Conservation (phyloP, 2,329 filamentous ascomycete genomes). For the Orbilia ellipsospora region DNA sequence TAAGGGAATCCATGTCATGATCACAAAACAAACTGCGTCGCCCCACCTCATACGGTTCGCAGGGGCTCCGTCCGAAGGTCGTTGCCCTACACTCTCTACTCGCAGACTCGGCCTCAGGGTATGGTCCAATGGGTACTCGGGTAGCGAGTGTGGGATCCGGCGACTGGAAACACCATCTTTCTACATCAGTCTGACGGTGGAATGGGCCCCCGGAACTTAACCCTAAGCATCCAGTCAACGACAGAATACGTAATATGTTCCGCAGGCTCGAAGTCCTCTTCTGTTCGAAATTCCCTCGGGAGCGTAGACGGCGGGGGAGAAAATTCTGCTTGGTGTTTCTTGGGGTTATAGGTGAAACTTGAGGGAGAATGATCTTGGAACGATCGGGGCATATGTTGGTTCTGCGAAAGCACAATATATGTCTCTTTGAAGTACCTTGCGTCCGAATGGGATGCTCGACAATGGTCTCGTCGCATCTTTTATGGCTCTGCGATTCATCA, state of each 20-base stretch:
- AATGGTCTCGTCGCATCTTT: conserved; percentile 41
- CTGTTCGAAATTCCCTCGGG: conserved; percentile 19
- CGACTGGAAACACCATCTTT: conserved; percentile 54
- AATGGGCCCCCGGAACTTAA: conserved; percentile 53
- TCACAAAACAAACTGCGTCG: conserved; percentile 37
- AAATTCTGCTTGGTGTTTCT: conserved; percentile 34
- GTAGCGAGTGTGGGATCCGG: conserved; percentile 27
- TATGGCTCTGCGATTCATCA: conserved; percentile 27
- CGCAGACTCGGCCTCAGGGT: conserved; percentile 50
- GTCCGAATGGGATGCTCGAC: conserved; percentile 17
- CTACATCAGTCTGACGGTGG: conserved; percentile 32
- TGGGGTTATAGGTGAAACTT: conserved; percentile 24
- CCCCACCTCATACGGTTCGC: conserved; percentile 50
- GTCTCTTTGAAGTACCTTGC: conserved; percentile 37
- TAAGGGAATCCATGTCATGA: conserved; percentile 28
- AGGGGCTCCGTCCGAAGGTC: conserved; percentile 47
- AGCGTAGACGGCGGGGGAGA: conserved; percentile 27
- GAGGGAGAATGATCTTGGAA: conserved; percentile 31
- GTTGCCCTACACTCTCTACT: conserved; percentile 22
- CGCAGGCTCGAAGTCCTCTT: conserved; percentile 42
- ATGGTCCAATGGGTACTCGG: conserved; percentile 48
- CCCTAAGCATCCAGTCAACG: conserved; percentile 54
- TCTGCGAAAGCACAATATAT: conserved; percentile 44
- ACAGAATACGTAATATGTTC: conserved; percentile 32
- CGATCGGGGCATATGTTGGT: conserved; percentile 44